Base-by-base conservation (phyloP, 441 rosid genomes). In the Gossypium aridum region DNA sequence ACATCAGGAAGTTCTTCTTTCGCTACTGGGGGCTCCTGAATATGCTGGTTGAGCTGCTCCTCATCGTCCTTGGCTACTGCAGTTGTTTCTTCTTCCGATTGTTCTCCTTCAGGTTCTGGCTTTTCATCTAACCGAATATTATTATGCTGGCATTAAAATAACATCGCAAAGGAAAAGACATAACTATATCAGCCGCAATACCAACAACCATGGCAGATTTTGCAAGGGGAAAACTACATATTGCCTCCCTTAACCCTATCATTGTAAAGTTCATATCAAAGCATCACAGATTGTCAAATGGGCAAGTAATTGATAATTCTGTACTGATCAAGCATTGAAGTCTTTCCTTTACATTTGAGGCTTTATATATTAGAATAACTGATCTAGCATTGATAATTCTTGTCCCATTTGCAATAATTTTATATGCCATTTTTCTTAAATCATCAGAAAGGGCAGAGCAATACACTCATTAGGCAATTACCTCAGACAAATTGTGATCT, bases 381-480 rank as follows among this genome's bases (percentile, higher is more conserved):
- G 65, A 16, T 9, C 22, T 8, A 60, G 43, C 43, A 37, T 37
- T 37, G 43, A 37, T 37, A 37, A 37, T 37, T 51, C 31, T 51
- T 73, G 16, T 37, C 45, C 47, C 20, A 53, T 25, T 73, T 59
- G 14, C 28, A 19, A 75, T 31, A 12, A 72, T 59, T 59, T 34
- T 43, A 22, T 14, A 60, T 39, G 10, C 20, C 19, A 49, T 3
- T 53, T 22, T 25, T 7, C 22, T 70, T n/a, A 51, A 8, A 37
- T 1, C 43, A 37, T 37, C 43, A 71, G 20, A 77, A 37, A 55
- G 70, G 68, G 75, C 60, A 77, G 61, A 75, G 71, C 49, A 74
- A 75, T 80, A 80, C 79, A 84, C 78, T 74, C 77, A 72, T 90
- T 85, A 85, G 77, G 85, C 88, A 79, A 77, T 92, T 94, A 90